phyloP scores from a whole-genome alignment of 1,284 basidiomycete genomes.

The Tetrapyrgos nigripes region DNA sequence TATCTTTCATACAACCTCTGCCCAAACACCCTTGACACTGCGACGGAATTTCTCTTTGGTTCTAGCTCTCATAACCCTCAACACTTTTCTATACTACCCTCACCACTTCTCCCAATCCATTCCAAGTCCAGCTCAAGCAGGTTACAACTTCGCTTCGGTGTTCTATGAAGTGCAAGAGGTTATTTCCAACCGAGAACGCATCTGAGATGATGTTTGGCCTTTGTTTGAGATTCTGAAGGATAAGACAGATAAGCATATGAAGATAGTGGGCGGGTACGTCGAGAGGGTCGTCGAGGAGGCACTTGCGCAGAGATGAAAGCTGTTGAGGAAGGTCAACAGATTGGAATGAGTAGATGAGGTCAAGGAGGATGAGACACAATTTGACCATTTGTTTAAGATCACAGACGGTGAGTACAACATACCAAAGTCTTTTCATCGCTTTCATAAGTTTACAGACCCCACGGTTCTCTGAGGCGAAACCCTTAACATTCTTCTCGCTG shows the following conservation, averaged over 20 bases:
- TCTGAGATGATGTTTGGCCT: conserved; percentile 42
- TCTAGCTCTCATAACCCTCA: conserved; percentile 42
- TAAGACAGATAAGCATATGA: conserved; percentile 38
- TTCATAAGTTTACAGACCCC: conserved; percentile 28
- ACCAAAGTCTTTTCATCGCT: background rate
- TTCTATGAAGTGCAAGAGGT: conserved; percentile 39
- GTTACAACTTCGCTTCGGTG: conserved; percentile 34
- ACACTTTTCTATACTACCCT: conserved; percentile 41
- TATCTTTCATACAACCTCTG: no score
- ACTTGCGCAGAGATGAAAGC: conserved; percentile 31
- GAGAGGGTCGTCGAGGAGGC: conserved; percentile 43
- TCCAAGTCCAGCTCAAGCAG: conserved; percentile 25
- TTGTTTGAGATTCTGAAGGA: conserved; percentile 45
- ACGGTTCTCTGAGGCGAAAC: conserved; percentile 32
- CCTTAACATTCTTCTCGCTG: conserved; percentile 48
- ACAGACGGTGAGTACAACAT: conserved; percentile 34
- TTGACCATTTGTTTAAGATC: conserved; percentile 46
- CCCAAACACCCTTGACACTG: conserved; percentile 53
- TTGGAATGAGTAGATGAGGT: conserved; percentile 29
- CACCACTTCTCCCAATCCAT: conserved; percentile 25
- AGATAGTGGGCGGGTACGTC: conserved; percentile 37
- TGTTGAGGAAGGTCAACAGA: conserved; percentile 15
- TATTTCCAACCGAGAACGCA: conserved; percentile 29
- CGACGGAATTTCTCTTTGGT: conserved; percentile 50
- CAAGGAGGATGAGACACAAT: conserved; percentile 44